Conservation (phyloP, 768 basidiomycete species). For the Kwoniella europaea region DNA sequence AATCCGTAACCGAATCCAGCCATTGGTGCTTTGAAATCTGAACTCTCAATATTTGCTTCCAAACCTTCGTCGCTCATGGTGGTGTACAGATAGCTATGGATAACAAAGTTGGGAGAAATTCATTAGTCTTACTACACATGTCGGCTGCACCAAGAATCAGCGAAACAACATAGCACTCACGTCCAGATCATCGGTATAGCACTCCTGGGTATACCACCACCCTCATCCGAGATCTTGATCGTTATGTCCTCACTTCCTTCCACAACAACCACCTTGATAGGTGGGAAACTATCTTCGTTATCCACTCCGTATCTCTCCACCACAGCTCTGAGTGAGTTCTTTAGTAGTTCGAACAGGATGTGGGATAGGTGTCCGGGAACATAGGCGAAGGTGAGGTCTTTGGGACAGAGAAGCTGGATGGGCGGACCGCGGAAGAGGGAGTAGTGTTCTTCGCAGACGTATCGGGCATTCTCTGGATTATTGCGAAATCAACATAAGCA, state of each 20-base stretch:
- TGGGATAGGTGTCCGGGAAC: conserved; percentile 98
- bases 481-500: no score
- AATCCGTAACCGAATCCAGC: conserved; percentile 88
- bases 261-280: conserved; percentile 92
- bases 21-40: conserved; percentile 94
- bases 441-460: conserved; percentile 85
- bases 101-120: background rate
- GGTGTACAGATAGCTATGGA: conserved; percentile 57
- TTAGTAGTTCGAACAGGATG: conserved; percentile 94
- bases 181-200: conserved; percentile 94
- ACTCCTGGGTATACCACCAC: conserved; percentile 83
- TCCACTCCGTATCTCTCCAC: conserved; percentile 90
- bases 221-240: conserved; percentile 97
- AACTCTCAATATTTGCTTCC: conserved; percentile 61
- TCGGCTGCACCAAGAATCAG: background rate
- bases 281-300: conserved; percentile 76
- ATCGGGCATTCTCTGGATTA: conserved; percentile 76
- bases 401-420: conserved; percentile 92
- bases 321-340: conserved; percentile 95
- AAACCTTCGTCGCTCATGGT: conserved; percentile 71
- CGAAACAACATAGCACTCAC: conserved; percentile 70
- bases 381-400: conserved; percentile 84
- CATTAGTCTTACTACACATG: background rate
- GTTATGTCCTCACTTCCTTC: conserved; percentile 99
- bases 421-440: conserved; percentile 95